Conservation (phyloP, 148 eudicot species). For the Rhododendron mucronatum region DNA sequence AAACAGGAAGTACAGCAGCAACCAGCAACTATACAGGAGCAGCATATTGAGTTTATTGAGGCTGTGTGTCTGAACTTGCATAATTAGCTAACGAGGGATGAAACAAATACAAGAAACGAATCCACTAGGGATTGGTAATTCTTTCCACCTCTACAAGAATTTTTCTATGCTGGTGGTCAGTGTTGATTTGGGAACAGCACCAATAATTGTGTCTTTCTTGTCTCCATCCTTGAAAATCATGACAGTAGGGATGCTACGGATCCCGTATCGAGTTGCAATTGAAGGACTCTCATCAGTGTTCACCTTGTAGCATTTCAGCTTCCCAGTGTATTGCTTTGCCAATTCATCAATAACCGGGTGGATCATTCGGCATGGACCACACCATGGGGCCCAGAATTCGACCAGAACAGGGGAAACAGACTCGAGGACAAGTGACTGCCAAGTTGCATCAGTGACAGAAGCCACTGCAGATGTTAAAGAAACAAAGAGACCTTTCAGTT, state of each 20-base stretch:
- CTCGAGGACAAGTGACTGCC: conserved; percentile 64
- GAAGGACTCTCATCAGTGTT: conserved; percentile 82
- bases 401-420: conserved; percentile 56
- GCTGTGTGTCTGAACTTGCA: conserved; percentile 1
- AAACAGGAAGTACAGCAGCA: background rate
- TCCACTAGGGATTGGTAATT: background rate
- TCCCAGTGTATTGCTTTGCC: conserved; percentile 63
- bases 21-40: conserved; percentile 11
- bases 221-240: conserved; percentile 83
- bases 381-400: conserved; percentile 99
- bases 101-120: background rate
- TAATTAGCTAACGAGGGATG: background rate
- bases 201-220: conserved; percentile 85
- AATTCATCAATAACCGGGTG: conserved; percentile 69
- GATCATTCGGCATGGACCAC: conserved; percentile 92
- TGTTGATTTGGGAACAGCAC: conserved; percentile 90
- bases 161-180: conserved; percentile 70
- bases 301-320: conserved; percentile 77
- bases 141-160: conserved; percentile 42
- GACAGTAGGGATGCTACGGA: conserved; percentile 91
- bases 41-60: conserved; percentile 9
- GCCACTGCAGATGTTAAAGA: conserved; percentile 51
- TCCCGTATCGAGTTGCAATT: conserved; percentile 67
- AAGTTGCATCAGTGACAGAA: conserved; percentile 46
- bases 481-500: background rate